Base-by-base conservation (phyloP, 345 rosid species). In the Capsella bursapastoris region DNA sequence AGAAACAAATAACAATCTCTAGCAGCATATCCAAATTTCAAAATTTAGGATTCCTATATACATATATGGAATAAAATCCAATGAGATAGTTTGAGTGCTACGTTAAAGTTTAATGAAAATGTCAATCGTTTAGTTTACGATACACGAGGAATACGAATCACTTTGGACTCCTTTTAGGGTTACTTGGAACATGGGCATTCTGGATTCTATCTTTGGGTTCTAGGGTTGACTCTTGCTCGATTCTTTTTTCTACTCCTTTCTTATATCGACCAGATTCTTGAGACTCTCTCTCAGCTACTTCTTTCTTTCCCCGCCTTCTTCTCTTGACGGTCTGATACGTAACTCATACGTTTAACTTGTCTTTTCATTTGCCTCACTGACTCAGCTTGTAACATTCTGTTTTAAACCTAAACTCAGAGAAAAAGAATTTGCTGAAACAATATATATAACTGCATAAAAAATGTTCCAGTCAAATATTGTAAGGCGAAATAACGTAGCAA, bases 111-210 rank as follows among this genome's bases (percentile, higher is more conserved):
- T 34, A 34, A 34, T 4, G 29, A 45, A 13, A n/a, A 45, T 29
- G n/a, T n/a, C 4, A 44, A 27, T 43, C 8, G 3, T 31, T 45
- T 44, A 63, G 40, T n/a, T 44, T 29, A 64, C 40, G 25, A 22
- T 28, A 40, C 4, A 45, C 14, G 11, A 29, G 22, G 55, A 6
- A 45, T 48, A 7, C 7, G 29, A 64, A 64, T 64, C 3, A 3
- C 10, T 64, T 22, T 64, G 9, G 7, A 1, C 43, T 64, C 22
- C 70, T 49, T 32, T 43, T 32, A 49, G 7, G 70, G 16, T 65
- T 65, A n/a, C 57, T 65, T 65, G 69, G 44, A 16, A 31, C 57
- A 48, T 32, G 12, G 3, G 57, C 18, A 63, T 28, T 14, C 2
- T 62, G 2, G 37, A 62, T 62, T 58, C 64, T 6, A 6, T 59